Percentiles rank a stretch among this genome's conserved stretches.
Conservation (phyloP, 257 asterid genomes). For the Coffea canephora region DNA sequence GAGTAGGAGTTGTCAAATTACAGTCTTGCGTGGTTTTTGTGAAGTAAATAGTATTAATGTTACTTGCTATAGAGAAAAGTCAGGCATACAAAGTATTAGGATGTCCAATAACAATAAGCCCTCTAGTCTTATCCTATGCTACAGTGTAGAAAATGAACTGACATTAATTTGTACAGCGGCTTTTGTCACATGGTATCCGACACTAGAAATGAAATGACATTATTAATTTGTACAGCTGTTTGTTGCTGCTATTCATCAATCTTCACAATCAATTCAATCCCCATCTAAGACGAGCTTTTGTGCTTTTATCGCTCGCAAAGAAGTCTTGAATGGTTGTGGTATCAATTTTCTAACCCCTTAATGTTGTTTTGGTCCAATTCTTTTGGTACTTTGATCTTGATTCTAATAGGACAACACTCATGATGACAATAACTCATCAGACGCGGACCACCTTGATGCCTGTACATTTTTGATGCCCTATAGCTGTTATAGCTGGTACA, state of each 20-base stretch:
- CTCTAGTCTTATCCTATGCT: neutral
- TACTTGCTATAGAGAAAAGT: neutral
- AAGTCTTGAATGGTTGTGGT: neutral
- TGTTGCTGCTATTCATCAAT: neutral
- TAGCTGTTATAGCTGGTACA: neutral
- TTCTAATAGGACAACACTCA: too few species aligned
- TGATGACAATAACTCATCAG: neutral
- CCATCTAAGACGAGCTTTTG: neutral
- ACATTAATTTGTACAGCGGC: neutral
- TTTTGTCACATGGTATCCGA: neutral
- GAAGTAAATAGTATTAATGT: neutral
- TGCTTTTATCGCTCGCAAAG: neutral
- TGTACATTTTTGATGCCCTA: neutral
- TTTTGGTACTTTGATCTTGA: neutral
- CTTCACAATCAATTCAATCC: neutral
- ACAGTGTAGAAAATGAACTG: neutral
- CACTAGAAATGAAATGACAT: neutral
- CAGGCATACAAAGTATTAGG: neutral
- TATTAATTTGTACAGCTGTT: too few species aligned
- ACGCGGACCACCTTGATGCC: constrained; percentile 7
- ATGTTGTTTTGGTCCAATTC: neutral
- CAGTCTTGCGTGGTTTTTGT: neutral
- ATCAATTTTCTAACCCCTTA: neutral
- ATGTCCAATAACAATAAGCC: neutral
- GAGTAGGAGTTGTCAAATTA: neutral